A percentile compares a stretch with the other conserved stretches of the same genome.
phyloP scores from a whole-genome alignment of 176 grass and related monocot genomes.

The Raddia guianensis region DNA sequence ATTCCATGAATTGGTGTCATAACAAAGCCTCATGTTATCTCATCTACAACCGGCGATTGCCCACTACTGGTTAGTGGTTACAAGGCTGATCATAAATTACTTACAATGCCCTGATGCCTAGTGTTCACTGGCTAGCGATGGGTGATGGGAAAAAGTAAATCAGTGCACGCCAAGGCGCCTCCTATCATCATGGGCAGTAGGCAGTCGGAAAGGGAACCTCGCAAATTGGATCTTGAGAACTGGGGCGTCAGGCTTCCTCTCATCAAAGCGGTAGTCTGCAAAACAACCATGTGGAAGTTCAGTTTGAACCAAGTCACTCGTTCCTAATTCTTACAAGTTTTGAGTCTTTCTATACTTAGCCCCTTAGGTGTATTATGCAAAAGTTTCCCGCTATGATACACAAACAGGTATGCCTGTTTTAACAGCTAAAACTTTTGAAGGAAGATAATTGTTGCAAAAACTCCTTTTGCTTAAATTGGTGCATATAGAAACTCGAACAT shows the following conservation, averaged over 20 bases:
- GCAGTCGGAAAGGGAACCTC: constrained; percentile 74
- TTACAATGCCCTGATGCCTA: neutral
- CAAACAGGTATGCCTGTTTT: neutral
- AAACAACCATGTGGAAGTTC: constrained; percentile 32
- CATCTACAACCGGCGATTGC: neutral
- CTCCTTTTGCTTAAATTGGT: neutral
- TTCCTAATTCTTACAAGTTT: neutral
- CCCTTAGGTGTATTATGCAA: neutral
- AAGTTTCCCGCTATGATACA: neutral
- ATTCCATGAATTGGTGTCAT: neutral
- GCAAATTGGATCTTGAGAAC: constrained; percentile 63
- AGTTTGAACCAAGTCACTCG: neutral
- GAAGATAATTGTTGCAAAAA: neutral
- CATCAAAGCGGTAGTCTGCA: constrained; percentile 74
- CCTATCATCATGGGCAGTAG: constrained; percentile 13
- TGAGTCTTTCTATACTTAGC: neutral
- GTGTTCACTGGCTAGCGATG: neutral
- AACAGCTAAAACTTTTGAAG: constrained; percentile 3
- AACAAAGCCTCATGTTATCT: neutral
- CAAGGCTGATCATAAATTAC: neutral
- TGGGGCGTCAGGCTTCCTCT: constrained; percentile 53
- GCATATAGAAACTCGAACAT: neutral
- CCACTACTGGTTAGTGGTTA: constrained; percentile 20
- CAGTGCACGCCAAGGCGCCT: constrained; percentile 4
- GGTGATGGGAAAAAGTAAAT: neutral